phyloP scores from a whole-genome alignment of 2,329 filamentous ascomycete genomes.

The Hymenoscyphus scutula region DNA sequence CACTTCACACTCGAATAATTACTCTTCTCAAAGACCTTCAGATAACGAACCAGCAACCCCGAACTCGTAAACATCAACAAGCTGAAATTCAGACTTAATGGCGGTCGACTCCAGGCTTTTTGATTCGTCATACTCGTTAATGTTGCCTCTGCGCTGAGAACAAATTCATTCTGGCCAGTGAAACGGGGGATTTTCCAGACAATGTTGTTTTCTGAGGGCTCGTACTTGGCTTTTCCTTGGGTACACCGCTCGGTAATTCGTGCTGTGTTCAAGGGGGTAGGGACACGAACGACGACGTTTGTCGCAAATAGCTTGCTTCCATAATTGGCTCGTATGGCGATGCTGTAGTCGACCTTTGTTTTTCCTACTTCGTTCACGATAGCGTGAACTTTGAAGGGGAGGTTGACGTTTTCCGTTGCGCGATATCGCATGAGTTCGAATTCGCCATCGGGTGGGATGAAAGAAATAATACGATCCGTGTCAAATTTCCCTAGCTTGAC shows the following conservation, averaged over 20 bases:
- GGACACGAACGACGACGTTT: constrained; percentile 91
- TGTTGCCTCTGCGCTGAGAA: constrained; percentile 88
- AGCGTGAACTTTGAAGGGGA: constrained; percentile 97
- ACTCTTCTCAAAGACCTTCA: constrained; percentile 99
- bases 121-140: constrained; percentile 97
- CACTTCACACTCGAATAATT: constrained; percentile 99
- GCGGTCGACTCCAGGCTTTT: constrained; percentile 93
- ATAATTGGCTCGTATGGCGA: constrained; percentile 96
- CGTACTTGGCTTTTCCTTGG: constrained; percentile 97
- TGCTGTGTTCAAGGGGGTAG: constrained; percentile 94
- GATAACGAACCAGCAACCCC: constrained; percentile 84
- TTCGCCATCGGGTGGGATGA: constrained; percentile 94
- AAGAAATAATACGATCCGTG: constrained; percentile 92
- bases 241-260: constrained; percentile 89
- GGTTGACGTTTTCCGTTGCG: constrained; percentile 95
- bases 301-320: constrained; percentile 95
- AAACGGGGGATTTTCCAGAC: constrained; percentile 99
- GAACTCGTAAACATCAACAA: constrained; percentile 98
- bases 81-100: constrained; percentile 87
- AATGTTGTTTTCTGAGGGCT: constrained; percentile 96
- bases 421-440: constrained; percentile 99
- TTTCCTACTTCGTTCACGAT: constrained; percentile 98
- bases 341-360: constrained; percentile 97
- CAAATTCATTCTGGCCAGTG: constrained; percentile 94
- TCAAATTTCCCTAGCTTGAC: constrained; percentile 98